Evolutionary conservation across 331 rosid species (phyloP).

Genomic region (Malus hybrid): DNA sequence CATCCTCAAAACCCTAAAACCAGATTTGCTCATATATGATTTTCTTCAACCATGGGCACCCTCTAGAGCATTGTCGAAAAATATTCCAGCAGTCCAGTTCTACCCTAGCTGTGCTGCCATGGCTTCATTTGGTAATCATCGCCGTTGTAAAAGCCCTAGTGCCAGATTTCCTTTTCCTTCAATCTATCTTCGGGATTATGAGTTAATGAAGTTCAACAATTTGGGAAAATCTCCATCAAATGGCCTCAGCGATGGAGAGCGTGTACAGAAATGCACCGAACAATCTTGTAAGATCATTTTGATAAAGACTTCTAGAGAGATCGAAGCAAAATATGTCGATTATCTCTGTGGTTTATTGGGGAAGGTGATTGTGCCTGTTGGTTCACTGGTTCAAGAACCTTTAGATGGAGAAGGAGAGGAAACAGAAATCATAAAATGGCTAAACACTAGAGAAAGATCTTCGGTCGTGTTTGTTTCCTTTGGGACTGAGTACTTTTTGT

Average conservation of each 20-base stretch:
- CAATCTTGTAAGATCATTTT: background rate
- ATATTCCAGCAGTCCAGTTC: constrained; percentile 18
- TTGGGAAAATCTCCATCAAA: background rate
- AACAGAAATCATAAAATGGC: constrained; percentile 9
- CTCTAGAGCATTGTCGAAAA: background rate
- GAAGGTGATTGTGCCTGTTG: constrained; percentile 16
- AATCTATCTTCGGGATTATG: background rate
- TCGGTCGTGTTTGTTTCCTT: constrained; percentile 5
- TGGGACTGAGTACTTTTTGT: too few relatives aligned
- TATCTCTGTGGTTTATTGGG: background rate
- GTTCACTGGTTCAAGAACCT: constrained; percentile 14
- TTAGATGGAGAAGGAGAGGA: background rate
- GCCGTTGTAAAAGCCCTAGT: background rate
- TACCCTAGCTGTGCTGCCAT: background rate
- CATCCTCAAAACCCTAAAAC: too few relatives aligned
- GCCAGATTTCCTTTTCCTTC: constrained; percentile 5
- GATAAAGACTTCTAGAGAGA: constrained; percentile 2
- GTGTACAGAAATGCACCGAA: background rate
- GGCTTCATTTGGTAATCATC: background rate
- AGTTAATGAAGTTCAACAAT: background rate
- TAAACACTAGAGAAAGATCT: background rate
- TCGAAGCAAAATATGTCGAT: constrained; percentile 19
- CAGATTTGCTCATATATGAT: too few relatives aligned
- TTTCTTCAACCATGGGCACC: constrained; percentile 6
- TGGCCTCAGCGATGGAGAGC: background rate